Evolutionary conservation across 2,329 filamentous ascomycete species (phyloP).

Genomic region (Colletotrichum trifolii): DNA sequence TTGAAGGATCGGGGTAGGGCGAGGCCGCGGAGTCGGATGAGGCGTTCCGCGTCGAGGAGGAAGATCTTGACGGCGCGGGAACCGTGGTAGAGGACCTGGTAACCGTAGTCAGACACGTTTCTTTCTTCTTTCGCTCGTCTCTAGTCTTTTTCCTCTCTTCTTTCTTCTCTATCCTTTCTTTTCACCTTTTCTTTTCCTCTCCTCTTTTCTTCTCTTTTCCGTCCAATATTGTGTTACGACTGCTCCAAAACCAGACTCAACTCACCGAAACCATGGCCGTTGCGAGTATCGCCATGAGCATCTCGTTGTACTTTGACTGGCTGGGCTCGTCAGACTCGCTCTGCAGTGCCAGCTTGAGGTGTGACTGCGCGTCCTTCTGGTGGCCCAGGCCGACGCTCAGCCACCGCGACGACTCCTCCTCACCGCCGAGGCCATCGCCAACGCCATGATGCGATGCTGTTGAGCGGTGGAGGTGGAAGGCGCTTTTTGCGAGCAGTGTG

Average conservation of each 20-base stretch:
- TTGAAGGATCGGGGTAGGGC: conserved; percentile 53
- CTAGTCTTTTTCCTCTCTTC: too few species aligned
- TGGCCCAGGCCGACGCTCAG: conserved; percentile 44
- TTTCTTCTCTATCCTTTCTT: too few species aligned
- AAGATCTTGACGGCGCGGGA: conserved; percentile 35
- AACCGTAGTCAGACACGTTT: too few species aligned
- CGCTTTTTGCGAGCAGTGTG: conserved; percentile 54
- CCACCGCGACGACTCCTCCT: conserved; percentile 40
- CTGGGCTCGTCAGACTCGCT: conserved; percentile 46
- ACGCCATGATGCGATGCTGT: neutral
- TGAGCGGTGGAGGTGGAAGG: conserved; percentile 50
- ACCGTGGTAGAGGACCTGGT: conserved; percentile 27
- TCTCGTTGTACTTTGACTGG: conserved; percentile 54
- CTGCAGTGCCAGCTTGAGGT: conserved; percentile 48
- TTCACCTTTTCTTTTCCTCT: too few species aligned
- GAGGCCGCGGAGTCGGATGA: conserved; percentile 53
- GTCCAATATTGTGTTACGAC: too few species aligned
- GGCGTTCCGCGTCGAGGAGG: conserved; percentile 55
- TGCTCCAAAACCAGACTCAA: neutral
- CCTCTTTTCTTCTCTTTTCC: too few species aligned
- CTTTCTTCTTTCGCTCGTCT: too few species aligned
- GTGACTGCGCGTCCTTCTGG: conserved; percentile 45
- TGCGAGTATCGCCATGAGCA: conserved; percentile 56
- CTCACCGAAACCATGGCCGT: conserved; percentile 39
- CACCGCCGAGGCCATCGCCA: too few species aligned